Conservation (phyloP, 345 rosid genomes). For the Moricandia arvensis region DNA sequence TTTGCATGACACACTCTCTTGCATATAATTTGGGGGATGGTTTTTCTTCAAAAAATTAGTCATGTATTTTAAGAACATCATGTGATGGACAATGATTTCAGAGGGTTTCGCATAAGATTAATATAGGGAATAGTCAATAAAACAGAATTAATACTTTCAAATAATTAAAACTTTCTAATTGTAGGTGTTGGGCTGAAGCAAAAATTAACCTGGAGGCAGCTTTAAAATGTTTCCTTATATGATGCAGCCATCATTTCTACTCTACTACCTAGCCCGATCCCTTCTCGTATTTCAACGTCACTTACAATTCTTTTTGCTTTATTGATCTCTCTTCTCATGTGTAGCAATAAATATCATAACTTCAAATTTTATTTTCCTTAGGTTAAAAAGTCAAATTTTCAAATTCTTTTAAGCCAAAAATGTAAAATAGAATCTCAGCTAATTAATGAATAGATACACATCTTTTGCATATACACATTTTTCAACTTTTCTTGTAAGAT, state of each 20-base stretch:
- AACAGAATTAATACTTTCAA: background rate
- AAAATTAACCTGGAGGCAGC: conserved; percentile 51
- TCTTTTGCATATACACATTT: background rate
- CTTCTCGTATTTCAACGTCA: conserved; percentile 29
- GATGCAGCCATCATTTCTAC: conserved; percentile 52
- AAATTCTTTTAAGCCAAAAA: background rate
- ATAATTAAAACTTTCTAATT: conserved; percentile 1
- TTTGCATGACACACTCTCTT: conserved; percentile 5
- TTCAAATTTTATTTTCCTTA: background rate
- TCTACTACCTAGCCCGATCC: conserved; percentile 37
- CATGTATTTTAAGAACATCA: background rate
- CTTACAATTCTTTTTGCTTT: conserved; percentile 30
- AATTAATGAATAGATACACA: background rate
- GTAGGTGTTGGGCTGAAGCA: conserved; percentile 16
- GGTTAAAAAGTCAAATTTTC: too few species aligned
- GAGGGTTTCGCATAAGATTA: background rate
- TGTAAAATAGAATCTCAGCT: background rate
- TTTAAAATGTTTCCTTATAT: conserved; percentile 46
- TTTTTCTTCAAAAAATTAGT: background rate
- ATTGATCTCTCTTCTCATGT: background rate
- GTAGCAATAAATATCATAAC: background rate
- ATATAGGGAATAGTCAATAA: background rate
- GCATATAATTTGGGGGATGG: background rate
- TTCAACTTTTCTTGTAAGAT: background rate
- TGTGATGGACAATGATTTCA: background rate